Evolutionary conservation across 164 flowering plant genomes (phyloP), one percentile per base, ranked within the genome.

Genomic region (Aristolochia contorta): DNA sequence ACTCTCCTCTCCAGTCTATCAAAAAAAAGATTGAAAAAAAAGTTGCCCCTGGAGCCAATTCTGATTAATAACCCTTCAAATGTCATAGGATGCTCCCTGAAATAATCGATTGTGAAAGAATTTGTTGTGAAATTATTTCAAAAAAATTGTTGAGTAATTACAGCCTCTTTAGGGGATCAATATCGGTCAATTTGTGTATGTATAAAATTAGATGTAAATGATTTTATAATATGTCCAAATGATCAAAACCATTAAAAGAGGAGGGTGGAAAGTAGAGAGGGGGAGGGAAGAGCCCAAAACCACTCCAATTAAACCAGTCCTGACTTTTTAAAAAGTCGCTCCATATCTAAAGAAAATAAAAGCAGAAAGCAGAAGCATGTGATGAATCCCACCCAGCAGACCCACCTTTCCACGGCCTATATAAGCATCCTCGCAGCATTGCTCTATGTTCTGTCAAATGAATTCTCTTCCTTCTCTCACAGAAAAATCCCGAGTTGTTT

Each of bases 371-470:
- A 37, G 43, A 8, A 30, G 59, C 63, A 71, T 62, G 67, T 65
- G 71, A 51, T 57, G 48, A 65, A 66, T 57, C 41, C 61, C 58
- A 27, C 63, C 56, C 46, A 69, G 57, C 27, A 62, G 12, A 22
- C 48, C 63, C 24, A 16, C 37, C 24, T 67, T 53, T 67, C 54
- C 46, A 47, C 47, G 23, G 53, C 69, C 68, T 79, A 81, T 75
- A 72, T 69, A 79, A 75, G 0, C n/a, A 70, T 33, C n/a, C 21
- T 27, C n/a, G n/a, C 65, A 41, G 60, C 66, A 66, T 62, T 71
- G 70, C 74, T 67, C 67, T 65, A 69, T 53, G 73, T 62, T 78
- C 80, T 64, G 72, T 69, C 80, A 65, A 56, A 65, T 78, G 70
- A 56, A 60, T 60, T 58, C 58, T 58, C 52, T 45, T 62, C 59